A percentile compares a stretch with the other conserved stretches of the same genome.
Evolutionary conservation across 805 yeast genomes (phyloP).

Genomic region (Millerozyma acaciae): DNA sequence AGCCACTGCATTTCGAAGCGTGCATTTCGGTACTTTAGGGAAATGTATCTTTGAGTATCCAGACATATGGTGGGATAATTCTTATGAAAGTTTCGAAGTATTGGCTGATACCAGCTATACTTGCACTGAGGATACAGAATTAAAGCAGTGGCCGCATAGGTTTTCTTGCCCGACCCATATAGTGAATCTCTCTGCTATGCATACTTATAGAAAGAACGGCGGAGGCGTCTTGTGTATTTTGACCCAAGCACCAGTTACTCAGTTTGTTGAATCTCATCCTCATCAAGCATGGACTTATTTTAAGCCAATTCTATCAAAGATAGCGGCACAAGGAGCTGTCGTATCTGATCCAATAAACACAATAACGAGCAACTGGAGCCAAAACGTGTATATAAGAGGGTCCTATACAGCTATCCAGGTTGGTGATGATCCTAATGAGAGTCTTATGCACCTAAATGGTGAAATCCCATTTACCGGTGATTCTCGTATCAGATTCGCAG

Average conservation of each 20-base stretch:
- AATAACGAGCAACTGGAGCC: slow-evolving; percentile 67
- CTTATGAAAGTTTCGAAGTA: slow-evolving; percentile 38
- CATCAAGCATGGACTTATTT: slow-evolving; percentile 53
- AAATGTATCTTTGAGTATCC: slow-evolving; percentile 42
- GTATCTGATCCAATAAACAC: slow-evolving; percentile 30
- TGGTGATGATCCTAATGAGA: slow-evolving; percentile 65
- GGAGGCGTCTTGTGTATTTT: slow-evolving; percentile 59
- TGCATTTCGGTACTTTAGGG: slow-evolving; percentile 40
- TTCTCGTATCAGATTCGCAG: slow-evolving; percentile 69
- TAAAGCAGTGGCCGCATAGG: slow-evolving; percentile 31
- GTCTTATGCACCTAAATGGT: slow-evolving; percentile 56
- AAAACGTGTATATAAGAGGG: slow-evolving; percentile 75
- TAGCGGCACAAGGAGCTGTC: slow-evolving; percentile 12
- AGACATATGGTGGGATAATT: slow-evolving; percentile 40
- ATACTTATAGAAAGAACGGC: slow-evolving; percentile 13
- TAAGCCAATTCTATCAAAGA: slow-evolving; percentile 46
- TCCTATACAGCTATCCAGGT: slow-evolving; percentile 72
- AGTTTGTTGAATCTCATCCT: slow-evolving; percentile 50
- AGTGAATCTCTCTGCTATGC: slow-evolving; percentile 54
- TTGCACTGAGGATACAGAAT: no score
- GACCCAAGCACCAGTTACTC: slow-evolving; percentile 71
- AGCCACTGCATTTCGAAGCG: slow-evolving; percentile 16
- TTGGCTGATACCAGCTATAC: slow-evolving; percentile 10
- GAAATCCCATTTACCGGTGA: slow-evolving; percentile 38
- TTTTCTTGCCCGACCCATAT: slow-evolving; percentile 61